Conservation (phyloP, 139 green algal genomes). For the Choricystis sp. region DNA sequence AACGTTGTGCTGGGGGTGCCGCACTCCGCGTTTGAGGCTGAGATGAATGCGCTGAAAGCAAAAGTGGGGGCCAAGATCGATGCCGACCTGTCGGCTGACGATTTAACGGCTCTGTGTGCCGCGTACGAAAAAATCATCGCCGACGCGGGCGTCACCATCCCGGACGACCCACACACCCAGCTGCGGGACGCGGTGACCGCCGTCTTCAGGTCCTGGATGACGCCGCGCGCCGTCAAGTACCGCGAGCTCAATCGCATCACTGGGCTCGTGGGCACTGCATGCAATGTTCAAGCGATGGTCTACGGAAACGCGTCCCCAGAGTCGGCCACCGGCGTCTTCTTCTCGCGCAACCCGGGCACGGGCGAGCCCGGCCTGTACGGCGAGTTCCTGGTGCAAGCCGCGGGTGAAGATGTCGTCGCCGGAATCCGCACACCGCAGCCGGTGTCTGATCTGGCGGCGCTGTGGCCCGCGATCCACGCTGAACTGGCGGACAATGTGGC, state of each 20-base stretch:
- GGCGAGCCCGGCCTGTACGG: constrained; percentile 60
- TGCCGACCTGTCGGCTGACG: constrained; percentile 48
- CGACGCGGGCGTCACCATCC: constrained; percentile 30
- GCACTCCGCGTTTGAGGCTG: constrained; percentile 61
- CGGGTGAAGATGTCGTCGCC: constrained; percentile 78
- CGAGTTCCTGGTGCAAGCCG: constrained; percentile 77
- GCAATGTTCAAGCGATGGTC: constrained; percentile 84
- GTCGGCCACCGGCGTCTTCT: constrained; percentile 67
- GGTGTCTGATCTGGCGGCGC: constrained; percentile 44
- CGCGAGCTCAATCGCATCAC: constrained; percentile 71
- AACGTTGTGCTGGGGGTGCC: constrained; percentile 67
- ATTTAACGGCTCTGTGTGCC: constrained; percentile 53
- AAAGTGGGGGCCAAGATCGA: constrained; percentile 40
- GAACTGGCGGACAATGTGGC: constrained; percentile 51
- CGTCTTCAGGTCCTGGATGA: constrained; percentile 66
- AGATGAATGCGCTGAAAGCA: constrained; percentile 54
- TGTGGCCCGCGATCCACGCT: constrained; percentile 57
- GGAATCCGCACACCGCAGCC: constrained; percentile 68
- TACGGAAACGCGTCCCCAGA: constrained; percentile 67
- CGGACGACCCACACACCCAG: constrained; percentile 58
- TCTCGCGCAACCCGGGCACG: constrained; percentile 66
- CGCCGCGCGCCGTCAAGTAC: constrained; percentile 68
- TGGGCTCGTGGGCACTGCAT: constrained; percentile 66
- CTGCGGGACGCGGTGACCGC: constrained; percentile 43
- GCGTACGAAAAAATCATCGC: constrained; percentile 53